Base-by-base conservation (phyloP, 129 eudicot species). In the Smallanthus sonchifolius region DNA sequence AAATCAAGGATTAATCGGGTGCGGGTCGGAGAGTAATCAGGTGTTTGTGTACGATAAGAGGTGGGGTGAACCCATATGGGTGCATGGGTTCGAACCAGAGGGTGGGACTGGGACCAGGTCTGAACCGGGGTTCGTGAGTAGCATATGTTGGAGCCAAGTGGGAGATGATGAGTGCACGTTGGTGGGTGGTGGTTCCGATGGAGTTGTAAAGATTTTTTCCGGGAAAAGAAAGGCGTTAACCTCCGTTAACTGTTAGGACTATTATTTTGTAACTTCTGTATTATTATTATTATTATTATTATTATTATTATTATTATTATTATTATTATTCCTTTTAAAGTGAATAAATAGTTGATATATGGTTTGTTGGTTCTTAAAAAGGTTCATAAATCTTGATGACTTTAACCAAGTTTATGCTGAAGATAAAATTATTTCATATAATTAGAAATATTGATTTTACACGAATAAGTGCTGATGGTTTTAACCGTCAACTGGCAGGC, bases 11-110 rank as follows among this genome's bases (percentile, higher is more conserved):
- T 32, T 90, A 14, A 62, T 90, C 8, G 81, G 91, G 24, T 90
- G 96, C 14, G 96, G 96, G 66, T 90, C 96, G 3, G 96, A 90
- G 30, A 80, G 83, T 38, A 87, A 87, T 51, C 82, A 73, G 36
- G 89, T 90, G 43, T 87, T 87, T 48, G 96, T 90, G 7, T 90
- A 90, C 59, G 96, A 90, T 64, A 87, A 80, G 79, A 87, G 96
- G 54, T 87, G 96, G 96, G 83, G 87, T 56, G 84, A 84, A n/a
- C 93, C 96, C 36, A 77, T 90, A 32, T 90, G 96, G 96, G 91
- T 80, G 38, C 87, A 79, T 24, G 84, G 86, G 81, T 84, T 85
- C 64, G 93, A 85, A 24, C 83, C 80, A 10, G 35, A 42, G 69
- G 83, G 72, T 15, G 36, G 49, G 14, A 32, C 70, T 11, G 40